Percentiles rank a stretch among this genome's conserved stretches.
phyloP scores from a whole-genome alignment of 352 stramenopile species.

The Phytophthora ohioensis region DNA sequence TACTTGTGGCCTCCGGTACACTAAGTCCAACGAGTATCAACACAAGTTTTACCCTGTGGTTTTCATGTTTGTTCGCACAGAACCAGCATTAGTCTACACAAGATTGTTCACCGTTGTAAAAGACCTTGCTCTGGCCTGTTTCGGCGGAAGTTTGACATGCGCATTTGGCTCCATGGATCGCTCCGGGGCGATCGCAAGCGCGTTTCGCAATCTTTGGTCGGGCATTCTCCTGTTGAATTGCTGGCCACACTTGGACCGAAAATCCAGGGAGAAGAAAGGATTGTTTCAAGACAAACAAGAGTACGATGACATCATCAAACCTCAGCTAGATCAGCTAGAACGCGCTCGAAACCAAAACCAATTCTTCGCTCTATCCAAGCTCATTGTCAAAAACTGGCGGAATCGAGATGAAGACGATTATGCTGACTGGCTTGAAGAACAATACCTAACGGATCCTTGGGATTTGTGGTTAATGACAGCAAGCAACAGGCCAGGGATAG shows the following conservation, averaged over 20 bases:
- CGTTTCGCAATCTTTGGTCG: not conserved
- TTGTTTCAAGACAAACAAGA: not conserved
- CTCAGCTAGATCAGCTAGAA: not conserved
- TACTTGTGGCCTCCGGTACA: constrained; percentile 15
- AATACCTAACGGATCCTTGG: too few relatives aligned
- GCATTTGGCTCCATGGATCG: not conserved
- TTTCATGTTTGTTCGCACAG: constrained; percentile 20
- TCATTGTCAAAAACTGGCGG: not conserved
- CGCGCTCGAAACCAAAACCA: not conserved
- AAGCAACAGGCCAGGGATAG: not conserved
- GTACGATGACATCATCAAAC: too few relatives aligned
- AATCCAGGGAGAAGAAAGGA: not conserved
- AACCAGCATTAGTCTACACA: not conserved
- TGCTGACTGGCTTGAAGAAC: not conserved
- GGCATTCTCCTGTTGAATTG: not conserved
- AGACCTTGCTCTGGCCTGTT: not conserved
- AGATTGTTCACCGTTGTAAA: not conserved
- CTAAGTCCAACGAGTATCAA: not conserved
- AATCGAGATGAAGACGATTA: not conserved
- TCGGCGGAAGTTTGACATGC: not conserved
- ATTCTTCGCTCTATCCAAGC: not conserved
- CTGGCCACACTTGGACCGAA: not conserved
- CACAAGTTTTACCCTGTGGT: constrained; percentile 16
- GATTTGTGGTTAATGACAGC: not conserved
- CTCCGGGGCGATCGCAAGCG: not conserved